Percentiles rank a stretch among this genome's conserved stretches.
Conservation (phyloP, 2,329 filamentous ascomycete species). For the Aspergillus sp. region DNA sequence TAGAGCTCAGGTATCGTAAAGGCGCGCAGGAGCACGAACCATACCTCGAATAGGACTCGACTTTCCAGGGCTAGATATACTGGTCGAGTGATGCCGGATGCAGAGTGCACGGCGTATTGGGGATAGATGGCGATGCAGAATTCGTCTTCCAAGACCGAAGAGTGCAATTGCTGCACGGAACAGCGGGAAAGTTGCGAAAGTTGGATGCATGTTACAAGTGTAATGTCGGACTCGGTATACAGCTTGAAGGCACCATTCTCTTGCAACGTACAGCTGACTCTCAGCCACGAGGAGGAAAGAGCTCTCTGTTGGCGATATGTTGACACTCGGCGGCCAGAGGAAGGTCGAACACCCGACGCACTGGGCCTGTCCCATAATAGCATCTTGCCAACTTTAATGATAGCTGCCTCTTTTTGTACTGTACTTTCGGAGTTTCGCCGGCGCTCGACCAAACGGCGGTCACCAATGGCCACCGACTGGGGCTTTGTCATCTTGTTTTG, state of each 20-base stretch:
- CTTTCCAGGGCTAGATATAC: constrained; percentile 87
- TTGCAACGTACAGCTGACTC: constrained; percentile 87
- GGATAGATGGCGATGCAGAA: constrained; percentile 95
- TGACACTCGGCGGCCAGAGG: constrained; percentile 48
- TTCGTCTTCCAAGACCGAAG: constrained; percentile 86
- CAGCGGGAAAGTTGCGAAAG: constrained; percentile 85
- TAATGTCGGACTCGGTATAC: constrained; percentile 80
- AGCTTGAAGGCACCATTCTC: constrained; percentile 95
- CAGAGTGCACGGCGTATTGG: constrained; percentile 77
- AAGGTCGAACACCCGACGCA: constrained; percentile 39
- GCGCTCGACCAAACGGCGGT: constrained; percentile 45
- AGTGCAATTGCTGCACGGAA: constrained; percentile 86
- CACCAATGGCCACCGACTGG: constrained; percentile 47
- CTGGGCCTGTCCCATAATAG: constrained; percentile 84
- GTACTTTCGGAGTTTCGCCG: constrained; percentile 51
- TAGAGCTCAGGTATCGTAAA: constrained; percentile 93
- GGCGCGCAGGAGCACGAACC: constrained; percentile 88
- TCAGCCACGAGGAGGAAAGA: constrained; percentile 71
- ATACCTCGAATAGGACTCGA: constrained; percentile 90
- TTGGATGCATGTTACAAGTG: constrained; percentile 78
- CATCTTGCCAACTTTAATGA: constrained; percentile 94
- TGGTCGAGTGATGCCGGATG: constrained; percentile 76
- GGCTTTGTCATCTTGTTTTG: constrained; percentile 54
- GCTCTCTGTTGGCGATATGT: constrained; percentile 59
- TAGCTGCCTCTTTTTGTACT: constrained; percentile 68